A percentile compares a stretch with the other conserved stretches of the same genome.
Evolutionary conservation across 768 basidiomycete genomes (phyloP).

Genomic region (Trametes punicea): DNA sequence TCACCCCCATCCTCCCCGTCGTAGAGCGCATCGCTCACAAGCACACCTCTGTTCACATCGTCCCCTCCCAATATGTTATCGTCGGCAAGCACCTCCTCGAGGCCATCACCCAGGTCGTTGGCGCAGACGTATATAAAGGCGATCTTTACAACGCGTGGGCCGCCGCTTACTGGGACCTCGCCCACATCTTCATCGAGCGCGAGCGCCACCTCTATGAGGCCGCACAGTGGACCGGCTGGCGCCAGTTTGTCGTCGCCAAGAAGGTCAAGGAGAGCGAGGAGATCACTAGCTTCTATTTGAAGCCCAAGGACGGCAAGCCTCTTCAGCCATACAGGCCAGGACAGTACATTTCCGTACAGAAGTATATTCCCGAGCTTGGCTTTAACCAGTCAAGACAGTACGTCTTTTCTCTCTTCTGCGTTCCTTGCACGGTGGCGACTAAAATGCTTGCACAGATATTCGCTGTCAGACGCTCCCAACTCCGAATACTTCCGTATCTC

Average conservation of each 20-base stretch:
- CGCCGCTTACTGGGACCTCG: constrained; percentile 27
- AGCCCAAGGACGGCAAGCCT: constrained; percentile 20
- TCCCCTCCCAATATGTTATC: constrained; percentile 24
- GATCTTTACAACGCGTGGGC: constrained; percentile 22
- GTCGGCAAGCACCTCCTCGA: constrained; percentile 23
- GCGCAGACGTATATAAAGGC: constrained; percentile 4
- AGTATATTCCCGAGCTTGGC: constrained; percentile 22
- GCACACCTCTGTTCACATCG: constrained; percentile 27
- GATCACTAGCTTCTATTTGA: constrained; percentile 26
- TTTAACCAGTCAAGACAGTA: constrained; percentile 23
- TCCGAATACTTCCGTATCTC: constrained; percentile 24
- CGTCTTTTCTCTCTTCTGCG: not conserved
- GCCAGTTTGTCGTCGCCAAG: constrained; percentile 22
- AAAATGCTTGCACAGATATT: constrained; percentile 16
- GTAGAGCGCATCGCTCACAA: constrained; percentile 27
- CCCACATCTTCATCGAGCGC: constrained; percentile 24
- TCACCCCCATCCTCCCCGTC: constrained; percentile 23
- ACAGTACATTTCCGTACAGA: constrained; percentile 26
- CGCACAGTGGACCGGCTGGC: constrained; percentile 23
- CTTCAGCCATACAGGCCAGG: constrained; percentile 20
- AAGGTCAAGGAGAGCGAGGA: constrained; percentile 22
- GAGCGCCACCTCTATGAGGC: constrained; percentile 23
- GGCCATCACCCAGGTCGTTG: constrained; percentile 24
- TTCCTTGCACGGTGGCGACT: not conserved
- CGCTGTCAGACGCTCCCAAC: constrained; percentile 24